Conservation (phyloP, 169 alveolate species). For the Cryptosporidium ubiquitum region DNA sequence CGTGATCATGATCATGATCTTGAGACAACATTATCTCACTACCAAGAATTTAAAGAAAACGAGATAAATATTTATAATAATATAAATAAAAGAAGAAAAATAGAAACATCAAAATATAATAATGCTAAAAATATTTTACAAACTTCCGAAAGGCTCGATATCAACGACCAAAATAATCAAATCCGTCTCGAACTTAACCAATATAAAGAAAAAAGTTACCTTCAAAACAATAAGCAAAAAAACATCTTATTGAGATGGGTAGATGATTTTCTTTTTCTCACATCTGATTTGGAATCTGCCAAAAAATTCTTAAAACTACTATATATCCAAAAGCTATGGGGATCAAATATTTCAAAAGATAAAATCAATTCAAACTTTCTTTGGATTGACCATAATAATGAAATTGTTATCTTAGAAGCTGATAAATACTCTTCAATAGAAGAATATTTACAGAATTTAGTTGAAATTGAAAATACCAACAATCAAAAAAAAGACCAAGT, state of each 20-base stretch:
- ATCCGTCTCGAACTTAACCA: not conserved
- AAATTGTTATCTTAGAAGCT: not conserved
- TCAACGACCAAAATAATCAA: not conserved
- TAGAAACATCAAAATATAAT: not conserved
- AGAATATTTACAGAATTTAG: not conserved
- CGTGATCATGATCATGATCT: not conserved
- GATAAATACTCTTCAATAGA: not conserved
- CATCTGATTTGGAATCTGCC: slow-evolving; percentile 18
- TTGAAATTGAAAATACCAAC: not conserved
- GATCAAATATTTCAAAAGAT: slow-evolving; percentile 36
- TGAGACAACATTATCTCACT: not conserved
- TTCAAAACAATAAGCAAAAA: not conserved
- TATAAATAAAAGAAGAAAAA: not conserved
- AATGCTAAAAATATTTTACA: not conserved
- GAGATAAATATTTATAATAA: not conserved
- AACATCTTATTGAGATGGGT: slow-evolving; percentile 64
- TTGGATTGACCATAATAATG: slow-evolving; percentile 23
- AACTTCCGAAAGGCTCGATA: not conserved
- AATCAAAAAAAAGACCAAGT: not conserved
- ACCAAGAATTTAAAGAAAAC: not conserved
- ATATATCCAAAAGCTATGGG: slow-evolving; percentile 43
- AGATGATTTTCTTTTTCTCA: slow-evolving; percentile 63
- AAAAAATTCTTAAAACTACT: slow-evolving; percentile 16
- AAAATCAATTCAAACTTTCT: slow-evolving; percentile 37
- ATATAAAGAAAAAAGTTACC: not conserved